phyloP scores from a whole-genome alignment of 257 asterid species.

The Salvia rosmarinus region DNA sequence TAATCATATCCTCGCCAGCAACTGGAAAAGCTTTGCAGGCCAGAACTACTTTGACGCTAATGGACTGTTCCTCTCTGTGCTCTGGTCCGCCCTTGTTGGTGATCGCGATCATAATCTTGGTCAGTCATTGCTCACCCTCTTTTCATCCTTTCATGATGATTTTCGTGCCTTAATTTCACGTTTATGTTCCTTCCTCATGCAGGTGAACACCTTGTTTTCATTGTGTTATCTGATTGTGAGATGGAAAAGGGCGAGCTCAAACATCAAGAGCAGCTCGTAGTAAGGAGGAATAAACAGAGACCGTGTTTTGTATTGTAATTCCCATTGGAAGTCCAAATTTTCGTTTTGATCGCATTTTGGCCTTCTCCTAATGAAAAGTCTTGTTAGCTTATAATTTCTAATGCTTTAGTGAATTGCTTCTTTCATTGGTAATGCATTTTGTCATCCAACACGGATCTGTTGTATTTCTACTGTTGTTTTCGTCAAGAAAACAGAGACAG shows the following conservation, averaged over 20 bases:
- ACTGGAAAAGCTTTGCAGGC: constrained; percentile 90
- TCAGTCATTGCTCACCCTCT: constrained; percentile 35
- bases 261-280: constrained; percentile 73
- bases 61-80: constrained; percentile 85
- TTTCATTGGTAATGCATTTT: not conserved
- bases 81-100: constrained; percentile 97
- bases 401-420: constrained; percentile 20
- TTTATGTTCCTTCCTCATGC: constrained; percentile 32
- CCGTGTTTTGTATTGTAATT: not conserved
- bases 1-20: constrained; percentile 62
- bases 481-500: not conserved
- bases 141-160: not conserved
- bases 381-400: not conserved
- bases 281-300: constrained; percentile 57
- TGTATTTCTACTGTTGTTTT: not conserved
- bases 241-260: constrained; percentile 89
- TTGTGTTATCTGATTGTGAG: constrained; percentile 76
- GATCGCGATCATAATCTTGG: constrained; percentile 79
- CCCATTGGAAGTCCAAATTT: constrained; percentile 28
- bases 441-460: not conserved
- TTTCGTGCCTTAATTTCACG: not conserved
- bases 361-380: constrained; percentile 1
- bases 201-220: constrained; percentile 90
- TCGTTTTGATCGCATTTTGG: constrained; percentile 29
- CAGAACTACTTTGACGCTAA: constrained; percentile 86